phyloP scores from a whole-genome alignment of 768 basidiomycete species.

The Rhodotorula sphaerocarpa region DNA sequence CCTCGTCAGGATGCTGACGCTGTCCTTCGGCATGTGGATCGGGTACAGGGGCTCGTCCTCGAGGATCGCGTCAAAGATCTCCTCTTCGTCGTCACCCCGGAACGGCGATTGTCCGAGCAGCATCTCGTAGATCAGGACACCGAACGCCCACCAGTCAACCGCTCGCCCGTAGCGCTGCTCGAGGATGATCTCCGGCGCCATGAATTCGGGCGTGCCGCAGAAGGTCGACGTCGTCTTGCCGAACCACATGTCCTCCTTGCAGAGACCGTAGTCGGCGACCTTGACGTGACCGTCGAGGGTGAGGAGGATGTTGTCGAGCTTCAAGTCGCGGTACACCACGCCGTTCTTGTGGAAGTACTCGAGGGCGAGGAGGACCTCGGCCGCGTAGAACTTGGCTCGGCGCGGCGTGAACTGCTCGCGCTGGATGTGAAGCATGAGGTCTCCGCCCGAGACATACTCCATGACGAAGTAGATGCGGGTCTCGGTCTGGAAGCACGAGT shows the following conservation, averaged over 20 bases:
- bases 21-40: slow-evolving; percentile 97
- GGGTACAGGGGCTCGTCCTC: slow-evolving; percentile 98
- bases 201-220: slow-evolving; percentile 98
- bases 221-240: slow-evolving; percentile 96
- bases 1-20: slow-evolving; percentile 89
- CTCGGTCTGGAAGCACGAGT: slow-evolving; percentile 99
- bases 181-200: slow-evolving; percentile 99
- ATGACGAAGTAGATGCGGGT: slow-evolving; percentile 99
- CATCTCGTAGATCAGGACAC: slow-evolving; percentile 98
- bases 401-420: slow-evolving; percentile 97
- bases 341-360: slow-evolving; percentile 98
- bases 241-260: slow-evolving; percentile 98
- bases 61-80: slow-evolving; percentile 97
- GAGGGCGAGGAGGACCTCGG: slow-evolving; percentile 86
- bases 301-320: slow-evolving; percentile 93
- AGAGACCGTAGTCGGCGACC: slow-evolving; percentile 96
- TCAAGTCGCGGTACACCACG: slow-evolving; percentile 98
- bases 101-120: slow-evolving; percentile 96
- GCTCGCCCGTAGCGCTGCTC: slow-evolving; percentile 98
- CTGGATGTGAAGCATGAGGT: slow-evolving; percentile 98
- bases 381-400: slow-evolving; percentile 98
- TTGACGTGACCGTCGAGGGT: slow-evolving; percentile 97
- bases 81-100: slow-evolving; percentile 98
- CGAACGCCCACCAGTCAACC: slow-evolving; percentile 99
- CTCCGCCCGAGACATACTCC: slow-evolving; percentile 98